Conservation (phyloP, 345 rosid species). For the Firmiana major region DNA sequence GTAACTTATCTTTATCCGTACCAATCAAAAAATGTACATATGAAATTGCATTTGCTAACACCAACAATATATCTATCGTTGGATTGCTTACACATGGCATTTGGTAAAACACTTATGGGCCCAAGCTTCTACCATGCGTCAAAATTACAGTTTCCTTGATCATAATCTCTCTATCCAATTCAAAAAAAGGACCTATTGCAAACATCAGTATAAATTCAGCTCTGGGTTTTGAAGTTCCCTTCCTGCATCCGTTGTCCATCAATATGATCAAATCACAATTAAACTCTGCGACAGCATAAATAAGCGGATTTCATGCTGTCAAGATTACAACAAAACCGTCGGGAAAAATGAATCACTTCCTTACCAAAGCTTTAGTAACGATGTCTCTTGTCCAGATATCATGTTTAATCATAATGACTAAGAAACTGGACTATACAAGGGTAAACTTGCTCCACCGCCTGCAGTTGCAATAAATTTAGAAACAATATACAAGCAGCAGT, state of each 20-base stretch:
- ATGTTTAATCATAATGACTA: slow-evolving; percentile 41
- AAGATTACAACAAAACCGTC: neutral
- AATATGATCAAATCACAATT: neutral
- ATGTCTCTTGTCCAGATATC: slow-evolving; percentile 14
- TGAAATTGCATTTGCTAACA: neutral
- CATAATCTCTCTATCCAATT: neutral
- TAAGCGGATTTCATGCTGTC: neutral
- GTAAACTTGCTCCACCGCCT: slow-evolving; percentile 93
- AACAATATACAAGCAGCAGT: neutral
- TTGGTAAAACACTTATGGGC: neutral
- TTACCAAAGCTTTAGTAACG: neutral
- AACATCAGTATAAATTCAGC: neutral
- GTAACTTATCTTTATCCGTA: no score
- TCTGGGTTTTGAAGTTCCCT: neutral
- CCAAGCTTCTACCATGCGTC: neutral
- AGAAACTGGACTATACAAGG: slow-evolving; percentile 79
- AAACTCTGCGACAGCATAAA: neutral
- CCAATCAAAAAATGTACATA: neutral
- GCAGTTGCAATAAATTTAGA: slow-evolving; percentile 19
- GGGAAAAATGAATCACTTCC: slow-evolving; percentile 1
- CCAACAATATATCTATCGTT: neutral
- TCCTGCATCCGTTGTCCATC: neutral
- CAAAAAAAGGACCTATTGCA: neutral
- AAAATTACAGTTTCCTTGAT: neutral
- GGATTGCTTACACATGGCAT: neutral